Base-by-base conservation (phyloP, 2,329 filamentous ascomycete species). In the Ophiostoma australiae region DNA sequence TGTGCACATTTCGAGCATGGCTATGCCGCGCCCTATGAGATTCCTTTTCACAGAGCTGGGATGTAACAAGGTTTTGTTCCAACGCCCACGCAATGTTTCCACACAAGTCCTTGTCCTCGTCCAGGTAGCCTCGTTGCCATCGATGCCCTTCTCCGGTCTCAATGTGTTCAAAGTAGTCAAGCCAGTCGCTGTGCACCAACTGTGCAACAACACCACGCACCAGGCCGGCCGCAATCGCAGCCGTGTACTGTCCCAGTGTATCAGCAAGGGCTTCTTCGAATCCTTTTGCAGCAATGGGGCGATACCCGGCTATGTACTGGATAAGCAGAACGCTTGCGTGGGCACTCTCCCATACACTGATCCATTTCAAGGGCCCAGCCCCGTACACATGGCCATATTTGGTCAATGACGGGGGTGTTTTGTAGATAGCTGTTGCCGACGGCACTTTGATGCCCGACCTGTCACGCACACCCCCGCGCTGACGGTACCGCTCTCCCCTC, bases 111-210 rank as follows among this genome's bases (percentile, higher is more conserved):
- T 63, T 31, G 15, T 33, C 5, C 4, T 31, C 58, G 10, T 20
- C n/a, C 4, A 20, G 8, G 27, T 7, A 11, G 27, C 11, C 4
- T 7, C 3, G 3, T 27, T 17, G 58, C 44, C 17, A 8, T 8
- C 15, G 27, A 17, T 31, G 6, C 1, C 11, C 6, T 35, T 3
- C 11, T 6, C 27, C 58, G 27, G 20, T 8, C 3, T 13, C 2
- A 11, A 66, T 65, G 63, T 13, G 71, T 11, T 81, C 80, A 65
- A 82, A 78, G 35, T 82, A 77, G 3, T 79, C 77, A 7, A 76
- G 73, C 80, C 81, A 82, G 69, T 78, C 77, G 63, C 76, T 74
- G 68, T 77, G 75, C 1, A 75, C 76, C 7, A 74, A 67, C 27
- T 44, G 66, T 27, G 37, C 66, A 23, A 48, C 23, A 4, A 31